These are phyloP conservation scores for Yamadazyma philogaea DNA, from an alignment of 805 yeast genomes.

Conservation along the genomic window DNA sequence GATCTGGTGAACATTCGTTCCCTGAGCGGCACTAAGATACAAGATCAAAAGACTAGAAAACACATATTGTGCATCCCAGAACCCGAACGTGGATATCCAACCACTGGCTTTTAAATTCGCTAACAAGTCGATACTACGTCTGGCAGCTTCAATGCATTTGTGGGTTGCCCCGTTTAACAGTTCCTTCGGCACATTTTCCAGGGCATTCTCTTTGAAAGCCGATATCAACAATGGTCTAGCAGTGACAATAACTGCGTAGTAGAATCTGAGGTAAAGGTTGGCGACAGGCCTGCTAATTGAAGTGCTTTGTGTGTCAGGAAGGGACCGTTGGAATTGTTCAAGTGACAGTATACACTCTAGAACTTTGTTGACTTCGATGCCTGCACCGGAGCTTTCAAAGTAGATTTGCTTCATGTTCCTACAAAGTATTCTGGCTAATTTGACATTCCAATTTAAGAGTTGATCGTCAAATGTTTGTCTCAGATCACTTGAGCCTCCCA, in stretches of 20 bases:
- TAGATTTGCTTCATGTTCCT: conserved; percentile 31
- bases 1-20: conserved; percentile 8
- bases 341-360: conserved; percentile 36
- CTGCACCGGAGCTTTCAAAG: conserved; percentile 10
- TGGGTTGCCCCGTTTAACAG: conserved; percentile 22
- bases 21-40: conserved; percentile 16
- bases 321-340: conserved; percentile 28
- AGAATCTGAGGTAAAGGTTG: conserved; percentile 31
- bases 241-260: conserved; percentile 31
- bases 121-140: conserved; percentile 28
- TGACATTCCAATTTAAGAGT: conserved; percentile 32
- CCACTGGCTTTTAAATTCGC: conserved; percentile 23
- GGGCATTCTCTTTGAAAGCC: conserved; percentile 20
- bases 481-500: conserved; percentile 18
- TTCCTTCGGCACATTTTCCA: conserved; percentile 5
- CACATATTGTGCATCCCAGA: conserved; percentile 40
- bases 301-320: conserved; percentile 26
- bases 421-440: conserved; percentile 33
- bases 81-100: conserved; percentile 31
- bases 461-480: conserved; percentile 26
- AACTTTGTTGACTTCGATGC: conserved; percentile 37
- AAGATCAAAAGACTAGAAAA: conserved; percentile 30
- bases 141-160: conserved; percentile 28
- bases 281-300: conserved; percentile 22
- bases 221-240: conserved; percentile 31